Conservation (phyloP, 805 yeast species). For the Candida takata region DNA sequence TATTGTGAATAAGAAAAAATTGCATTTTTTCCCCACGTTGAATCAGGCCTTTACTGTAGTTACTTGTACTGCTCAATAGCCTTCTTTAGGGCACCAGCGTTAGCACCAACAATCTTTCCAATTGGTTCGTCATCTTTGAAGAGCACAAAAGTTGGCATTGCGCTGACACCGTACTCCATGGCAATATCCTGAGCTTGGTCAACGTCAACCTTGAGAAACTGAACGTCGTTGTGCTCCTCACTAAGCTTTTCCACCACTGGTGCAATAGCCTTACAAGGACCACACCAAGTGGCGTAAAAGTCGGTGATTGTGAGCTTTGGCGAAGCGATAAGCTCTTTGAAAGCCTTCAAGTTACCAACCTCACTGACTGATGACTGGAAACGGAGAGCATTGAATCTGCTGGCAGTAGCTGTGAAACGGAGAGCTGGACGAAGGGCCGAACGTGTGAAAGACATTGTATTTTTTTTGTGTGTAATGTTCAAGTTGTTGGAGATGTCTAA, state of each 20-base stretch:
- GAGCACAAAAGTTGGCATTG: slow-evolving; percentile 71
- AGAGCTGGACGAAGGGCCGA: slow-evolving; percentile 6
- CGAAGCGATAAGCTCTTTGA: slow-evolving; percentile 27
- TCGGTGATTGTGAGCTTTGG: slow-evolving; percentile 48
- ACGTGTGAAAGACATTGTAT: slow-evolving; percentile 2
- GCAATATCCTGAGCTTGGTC: slow-evolving; percentile 58
- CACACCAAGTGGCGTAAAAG: slow-evolving; percentile 72
- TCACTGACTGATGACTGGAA: slow-evolving; percentile 26
- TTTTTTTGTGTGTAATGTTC: no score
- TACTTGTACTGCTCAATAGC: slow-evolving; percentile 25
- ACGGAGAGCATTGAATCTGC: slow-evolving; percentile 7
- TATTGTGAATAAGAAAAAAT: not conserved
- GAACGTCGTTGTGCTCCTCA: slow-evolving; percentile 37
- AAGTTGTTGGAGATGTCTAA: no score
- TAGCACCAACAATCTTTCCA: slow-evolving; percentile 60
- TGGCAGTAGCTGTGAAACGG: slow-evolving; percentile 2
- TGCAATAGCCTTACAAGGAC: slow-evolving; percentile 69
- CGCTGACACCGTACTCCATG: slow-evolving; percentile 50
- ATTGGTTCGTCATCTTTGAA: slow-evolving; percentile 50
- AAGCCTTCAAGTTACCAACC: slow-evolving; percentile 28
- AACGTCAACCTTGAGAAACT: slow-evolving; percentile 65
- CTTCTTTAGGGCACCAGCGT: slow-evolving; percentile 27
- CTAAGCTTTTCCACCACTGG: slow-evolving; percentile 43
- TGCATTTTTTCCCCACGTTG: not conserved
- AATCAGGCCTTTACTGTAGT: no score